phyloP scores from a whole-genome alignment of 2,329 filamentous ascomycete genomes.

The Venturia effusa region DNA sequence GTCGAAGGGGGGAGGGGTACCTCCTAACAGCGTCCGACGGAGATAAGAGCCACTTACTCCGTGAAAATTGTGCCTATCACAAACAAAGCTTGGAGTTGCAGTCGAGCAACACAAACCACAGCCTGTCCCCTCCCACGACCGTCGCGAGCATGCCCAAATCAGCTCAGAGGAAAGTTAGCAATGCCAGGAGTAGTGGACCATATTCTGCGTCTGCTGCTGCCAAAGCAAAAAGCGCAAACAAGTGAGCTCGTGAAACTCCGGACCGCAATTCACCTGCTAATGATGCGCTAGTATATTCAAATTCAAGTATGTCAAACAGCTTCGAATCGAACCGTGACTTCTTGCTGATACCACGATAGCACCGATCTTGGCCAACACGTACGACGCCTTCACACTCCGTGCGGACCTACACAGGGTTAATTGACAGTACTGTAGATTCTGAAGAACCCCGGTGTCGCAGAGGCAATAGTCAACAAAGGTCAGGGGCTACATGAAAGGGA shows the following conservation, averaged over 20 bases:
- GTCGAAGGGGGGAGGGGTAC: too few relatives aligned
- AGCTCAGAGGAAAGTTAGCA: slow-evolving; percentile 27
- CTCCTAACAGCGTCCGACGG: too few relatives aligned
- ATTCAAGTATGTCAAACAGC: neutral
- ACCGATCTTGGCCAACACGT: neutral
- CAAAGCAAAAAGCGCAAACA: slow-evolving; percentile 8
- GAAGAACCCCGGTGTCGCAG: slow-evolving; percentile 79
- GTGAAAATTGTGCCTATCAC: too few relatives aligned
- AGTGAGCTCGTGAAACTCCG: neutral
- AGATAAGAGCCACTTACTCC: too few relatives aligned
- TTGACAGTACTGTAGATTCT: slow-evolving; percentile 54
- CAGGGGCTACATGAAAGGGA: neutral
- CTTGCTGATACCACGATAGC: too few relatives aligned
- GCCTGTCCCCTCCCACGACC: too few relatives aligned
- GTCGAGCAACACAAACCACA: too few relatives aligned
- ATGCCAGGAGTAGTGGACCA: slow-evolving; percentile 23
- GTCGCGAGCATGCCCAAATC: slow-evolving; percentile 29
- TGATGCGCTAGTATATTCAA: neutral
- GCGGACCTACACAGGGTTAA: neutral
- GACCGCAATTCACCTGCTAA: neutral
- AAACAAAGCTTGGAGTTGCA: too few relatives aligned
- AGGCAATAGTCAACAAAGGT: slow-evolving; percentile 68
- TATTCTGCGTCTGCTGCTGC: slow-evolving; percentile 27
- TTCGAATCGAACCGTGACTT: too few relatives aligned
- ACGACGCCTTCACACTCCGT: neutral